Percentiles rank a stretch among this genome's conserved stretches.
Evolutionary conservation across 2,329 filamentous ascomycete species (phyloP).

Genomic region (Ceratocystis ficicola): DNA sequence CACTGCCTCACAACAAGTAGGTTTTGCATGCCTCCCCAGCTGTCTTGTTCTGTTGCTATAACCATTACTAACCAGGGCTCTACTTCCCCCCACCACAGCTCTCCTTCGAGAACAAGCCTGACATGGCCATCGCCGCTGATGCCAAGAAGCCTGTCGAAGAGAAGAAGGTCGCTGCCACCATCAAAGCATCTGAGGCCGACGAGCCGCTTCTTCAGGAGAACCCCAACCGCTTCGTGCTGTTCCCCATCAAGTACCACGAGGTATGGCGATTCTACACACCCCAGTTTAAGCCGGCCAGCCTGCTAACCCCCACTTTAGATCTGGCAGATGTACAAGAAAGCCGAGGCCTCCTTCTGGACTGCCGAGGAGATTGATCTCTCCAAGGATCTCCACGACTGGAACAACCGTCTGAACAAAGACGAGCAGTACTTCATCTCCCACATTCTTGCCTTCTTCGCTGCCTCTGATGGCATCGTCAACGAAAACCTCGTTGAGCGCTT

Average conservation of each 20-base stretch:
- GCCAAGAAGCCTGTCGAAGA: slow-evolving; percentile 37
- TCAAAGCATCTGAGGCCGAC: slow-evolving; percentile 59
- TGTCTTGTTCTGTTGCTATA: background rate
- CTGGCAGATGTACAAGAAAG: slow-evolving; percentile 99
- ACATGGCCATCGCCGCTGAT: slow-evolving; percentile 30
- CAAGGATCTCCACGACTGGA: slow-evolving; percentile 98
- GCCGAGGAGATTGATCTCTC: slow-evolving; percentile 98
- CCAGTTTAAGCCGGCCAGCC: background rate
- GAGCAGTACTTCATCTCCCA: slow-evolving; percentile 98
- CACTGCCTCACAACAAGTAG: slow-evolving; percentile 48
- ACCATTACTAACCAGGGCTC: slow-evolving; percentile 5
- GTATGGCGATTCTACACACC: slow-evolving; percentile 42
- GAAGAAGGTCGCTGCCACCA: slow-evolving; percentile 39
- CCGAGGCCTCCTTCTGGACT: slow-evolving; percentile 98
- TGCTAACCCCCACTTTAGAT: slow-evolving; percentile 45
- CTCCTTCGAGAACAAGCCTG: slow-evolving; percentile 68
- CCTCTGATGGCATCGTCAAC: slow-evolving; percentile 97
- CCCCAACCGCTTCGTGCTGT: slow-evolving; percentile 88
- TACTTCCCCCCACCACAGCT: slow-evolving; percentile 40
- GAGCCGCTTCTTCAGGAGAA: slow-evolving; percentile 95
- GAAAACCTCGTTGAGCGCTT: slow-evolving; percentile 98
- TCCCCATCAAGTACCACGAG: slow-evolving; percentile 99
- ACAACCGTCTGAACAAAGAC: slow-evolving; percentile 91
- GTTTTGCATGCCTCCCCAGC: slow-evolving; percentile 25
- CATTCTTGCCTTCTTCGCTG: slow-evolving; percentile 97